A percentile compares a stretch with the other conserved stretches of the same genome.
Evolutionary conservation across 768 basidiomycete species (phyloP).

Genomic region (Saitozyma sp.): DNA sequence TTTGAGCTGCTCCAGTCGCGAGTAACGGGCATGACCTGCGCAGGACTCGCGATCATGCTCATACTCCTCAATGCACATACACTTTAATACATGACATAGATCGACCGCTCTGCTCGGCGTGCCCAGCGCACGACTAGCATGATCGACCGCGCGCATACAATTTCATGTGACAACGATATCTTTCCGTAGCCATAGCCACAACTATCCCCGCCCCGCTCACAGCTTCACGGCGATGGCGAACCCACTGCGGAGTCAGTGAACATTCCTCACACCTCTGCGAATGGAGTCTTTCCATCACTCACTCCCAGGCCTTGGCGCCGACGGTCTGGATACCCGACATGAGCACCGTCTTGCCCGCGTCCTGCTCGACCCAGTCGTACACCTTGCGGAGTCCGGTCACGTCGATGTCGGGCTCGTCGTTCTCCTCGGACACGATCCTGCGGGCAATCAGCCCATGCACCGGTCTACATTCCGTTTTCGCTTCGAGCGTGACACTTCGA

Average conservation of each 20-base stretch:
- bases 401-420: conserved; percentile 19
- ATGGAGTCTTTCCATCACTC: conserved; percentile 3
- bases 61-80: no score
- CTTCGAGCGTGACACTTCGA: not conserved
- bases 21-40: not conserved
- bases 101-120: no score
- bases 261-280: not conserved
- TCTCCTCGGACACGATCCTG: conserved; percentile 20
- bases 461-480: not conserved
- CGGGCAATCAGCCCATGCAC: conserved; percentile 1
- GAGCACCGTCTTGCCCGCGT: conserved; percentile 41
- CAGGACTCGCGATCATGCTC: not conserved
- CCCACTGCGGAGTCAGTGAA: conserved; percentile 23
- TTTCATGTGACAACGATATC: no score
- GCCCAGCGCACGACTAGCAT: not conserved
- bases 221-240: conserved; percentile 39
- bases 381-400: conserved; percentile 32
- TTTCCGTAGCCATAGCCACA: no score
- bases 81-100: no score
- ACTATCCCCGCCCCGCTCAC: not conserved
- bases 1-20: no score
- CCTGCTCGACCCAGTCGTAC: conserved; percentile 43
- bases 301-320: conserved; percentile 44
- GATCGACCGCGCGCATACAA: not conserved
- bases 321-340: conserved; percentile 42